phyloP scores from a whole-genome alignment of 2,329 filamentous ascomycete genomes.

The Venturia nashicola region DNA sequence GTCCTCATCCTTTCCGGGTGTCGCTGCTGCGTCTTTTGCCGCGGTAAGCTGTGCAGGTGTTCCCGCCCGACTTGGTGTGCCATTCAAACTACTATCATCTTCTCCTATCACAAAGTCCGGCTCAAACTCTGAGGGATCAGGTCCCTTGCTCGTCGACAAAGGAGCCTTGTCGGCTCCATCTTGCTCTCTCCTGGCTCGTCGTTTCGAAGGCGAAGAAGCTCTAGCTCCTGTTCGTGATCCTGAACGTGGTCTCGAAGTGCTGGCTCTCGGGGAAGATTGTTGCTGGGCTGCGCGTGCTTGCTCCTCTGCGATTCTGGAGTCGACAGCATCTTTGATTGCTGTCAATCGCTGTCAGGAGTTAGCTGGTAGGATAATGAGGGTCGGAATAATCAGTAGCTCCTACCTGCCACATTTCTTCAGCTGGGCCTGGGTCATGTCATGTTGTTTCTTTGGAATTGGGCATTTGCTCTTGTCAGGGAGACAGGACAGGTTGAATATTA shows the following conservation, averaged over 20 bases:
- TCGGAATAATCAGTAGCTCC: not conserved
- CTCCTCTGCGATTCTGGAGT: slow-evolving; percentile 81
- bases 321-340: slow-evolving; percentile 63
- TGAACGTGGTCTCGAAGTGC: slow-evolving; percentile 32
- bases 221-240: slow-evolving; percentile 22
- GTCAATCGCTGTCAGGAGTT: slow-evolving; percentile 1
- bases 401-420: slow-evolving; percentile 10
- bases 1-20: not conserved
- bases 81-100: slow-evolving; percentile 45
- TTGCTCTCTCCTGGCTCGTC: slow-evolving; percentile 16
- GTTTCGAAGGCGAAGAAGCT: slow-evolving; percentile 19
- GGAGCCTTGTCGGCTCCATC: slow-evolving; percentile 12
- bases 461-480: not conserved
- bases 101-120: slow-evolving; percentile 79
- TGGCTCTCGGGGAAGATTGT: slow-evolving; percentile 29
- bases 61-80: slow-evolving; percentile 38
- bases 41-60: slow-evolving; percentile 12
- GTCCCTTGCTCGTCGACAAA: slow-evolving; percentile 38
- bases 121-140: slow-evolving; percentile 81
- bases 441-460: not conserved
- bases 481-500: not conserved
- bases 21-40: slow-evolving; percentile 14
- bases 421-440: not conserved
- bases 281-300: slow-evolving; percentile 52
- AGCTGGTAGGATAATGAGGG: not conserved